A percentile compares a stretch with the other conserved stretches of the same genome.
These are phyloP conservation scores for Sarocladium oryzae DNA, from an alignment of 2,329 filamentous ascomycete genomes.

Conservation along the genomic window DNA sequence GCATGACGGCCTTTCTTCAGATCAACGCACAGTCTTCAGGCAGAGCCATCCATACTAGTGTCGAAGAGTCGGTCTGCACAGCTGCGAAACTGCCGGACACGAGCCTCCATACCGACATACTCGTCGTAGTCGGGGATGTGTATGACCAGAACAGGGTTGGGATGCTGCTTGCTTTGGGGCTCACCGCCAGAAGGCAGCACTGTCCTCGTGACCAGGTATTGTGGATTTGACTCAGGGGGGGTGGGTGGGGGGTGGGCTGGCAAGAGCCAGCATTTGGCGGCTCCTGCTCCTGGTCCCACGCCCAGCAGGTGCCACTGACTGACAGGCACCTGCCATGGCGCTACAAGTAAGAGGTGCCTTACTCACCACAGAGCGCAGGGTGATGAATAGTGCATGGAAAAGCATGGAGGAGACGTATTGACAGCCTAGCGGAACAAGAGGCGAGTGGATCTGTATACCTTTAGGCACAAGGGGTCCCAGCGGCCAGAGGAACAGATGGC, in stretches of 20 bases:
- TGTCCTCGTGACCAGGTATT: background rate
- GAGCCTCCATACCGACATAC: too few relatives aligned
- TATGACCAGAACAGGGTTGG: background rate
- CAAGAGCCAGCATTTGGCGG: background rate
- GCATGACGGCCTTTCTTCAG: too few relatives aligned
- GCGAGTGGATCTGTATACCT: background rate
- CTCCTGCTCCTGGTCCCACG: too few relatives aligned
- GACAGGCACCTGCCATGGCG: too few relatives aligned
- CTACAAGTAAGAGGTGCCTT: too few relatives aligned
- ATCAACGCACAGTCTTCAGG: too few relatives aligned
- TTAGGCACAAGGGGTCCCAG: background rate
- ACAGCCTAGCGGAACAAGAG: background rate
- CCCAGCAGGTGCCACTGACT: too few relatives aligned
- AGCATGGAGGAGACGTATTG: too few relatives aligned
- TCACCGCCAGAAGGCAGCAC: background rate
- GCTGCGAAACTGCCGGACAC: background rate
- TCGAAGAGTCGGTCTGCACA: background rate
- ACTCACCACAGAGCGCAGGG: too few relatives aligned
- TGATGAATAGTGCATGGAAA: too few relatives aligned
- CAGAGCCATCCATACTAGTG: background rate
- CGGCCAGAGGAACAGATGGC: background rate
- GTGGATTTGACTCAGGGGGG: constrained; percentile 1
- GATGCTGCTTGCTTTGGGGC: background rate
- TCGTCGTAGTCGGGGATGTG: too few relatives aligned
- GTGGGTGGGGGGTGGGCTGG: background rate